Percentiles rank a stretch among this genome's conserved stretches.
phyloP scores from a whole-genome alignment of 2,329 filamentous ascomycete species.

The Zymoseptoria brevis region DNA sequence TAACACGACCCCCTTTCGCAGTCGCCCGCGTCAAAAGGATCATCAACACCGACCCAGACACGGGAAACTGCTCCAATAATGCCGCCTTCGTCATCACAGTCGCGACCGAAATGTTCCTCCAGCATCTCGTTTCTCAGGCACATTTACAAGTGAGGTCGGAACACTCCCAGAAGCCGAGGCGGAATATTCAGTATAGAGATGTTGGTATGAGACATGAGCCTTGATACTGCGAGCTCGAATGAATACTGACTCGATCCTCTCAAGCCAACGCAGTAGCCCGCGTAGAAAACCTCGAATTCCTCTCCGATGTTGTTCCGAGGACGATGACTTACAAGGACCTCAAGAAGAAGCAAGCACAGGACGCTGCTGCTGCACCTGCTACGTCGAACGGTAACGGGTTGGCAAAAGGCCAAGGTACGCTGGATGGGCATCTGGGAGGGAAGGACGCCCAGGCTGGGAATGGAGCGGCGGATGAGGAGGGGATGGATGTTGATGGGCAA shows the following conservation, averaged over 20 bases:
- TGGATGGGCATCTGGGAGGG: constrained; percentile 12
- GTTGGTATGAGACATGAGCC: constrained; percentile 48
- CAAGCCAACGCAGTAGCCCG: constrained; percentile 75
- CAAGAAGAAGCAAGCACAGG: constrained; percentile 48
- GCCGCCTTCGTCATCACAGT: constrained; percentile 89
- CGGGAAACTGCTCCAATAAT: constrained; percentile 80
- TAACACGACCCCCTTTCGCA: constrained; percentile 34
- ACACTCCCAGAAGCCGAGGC: constrained; percentile 64
- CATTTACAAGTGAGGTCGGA: constrained; percentile 86
- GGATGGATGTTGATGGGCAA: constrained; percentile 18
- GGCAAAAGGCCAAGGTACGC: constrained; percentile 4
- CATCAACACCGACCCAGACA: constrained; percentile 78
- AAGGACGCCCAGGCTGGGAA: constrained; percentile 19
- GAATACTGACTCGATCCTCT: not conserved
- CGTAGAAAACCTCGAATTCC: constrained; percentile 90
- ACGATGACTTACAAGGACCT: constrained; percentile 73
- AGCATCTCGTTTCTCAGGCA: constrained; percentile 77
- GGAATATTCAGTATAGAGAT: constrained; percentile 94
- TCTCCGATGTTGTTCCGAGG: constrained; percentile 81
- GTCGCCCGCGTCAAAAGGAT: constrained; percentile 96
- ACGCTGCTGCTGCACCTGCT: constrained; percentile 10
- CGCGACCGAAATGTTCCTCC: constrained; percentile 92
- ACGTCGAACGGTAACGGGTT: constrained; percentile 1
- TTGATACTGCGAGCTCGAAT: no score
- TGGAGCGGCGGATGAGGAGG: constrained; percentile 12